Conservation (phyloP, 2,329 filamentous ascomycete genomes). For the Xylaria sp. region DNA sequence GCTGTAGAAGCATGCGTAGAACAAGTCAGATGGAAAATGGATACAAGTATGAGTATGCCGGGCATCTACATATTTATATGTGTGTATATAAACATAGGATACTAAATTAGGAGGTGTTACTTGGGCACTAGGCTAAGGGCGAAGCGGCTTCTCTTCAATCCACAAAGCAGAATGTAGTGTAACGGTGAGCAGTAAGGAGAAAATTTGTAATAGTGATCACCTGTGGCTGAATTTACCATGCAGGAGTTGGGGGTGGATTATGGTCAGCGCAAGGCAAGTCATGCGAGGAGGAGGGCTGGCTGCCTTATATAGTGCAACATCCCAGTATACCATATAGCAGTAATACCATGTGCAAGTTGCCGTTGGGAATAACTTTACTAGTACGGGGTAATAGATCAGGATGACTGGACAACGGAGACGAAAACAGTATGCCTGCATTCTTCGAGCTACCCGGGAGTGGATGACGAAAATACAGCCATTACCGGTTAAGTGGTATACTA, state of each 20-base stretch:
- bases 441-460: background rate
- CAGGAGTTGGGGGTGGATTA: conserved; percentile 2
- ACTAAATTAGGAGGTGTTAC: conserved; percentile 29
- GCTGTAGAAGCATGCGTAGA: conserved; percentile 38
- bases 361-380: background rate
- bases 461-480: background rate
- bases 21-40: conserved; percentile 37
- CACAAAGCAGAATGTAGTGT: conserved; percentile 30
- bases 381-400: background rate
- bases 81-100: conserved; percentile 39
- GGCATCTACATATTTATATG: conserved; percentile 44
- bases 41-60: conserved; percentile 39
- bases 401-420: conserved; percentile 9
- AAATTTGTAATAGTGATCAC: conserved; percentile 25
- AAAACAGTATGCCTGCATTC: background rate
- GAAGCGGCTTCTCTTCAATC: conserved; percentile 26
- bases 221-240: conserved; percentile 12
- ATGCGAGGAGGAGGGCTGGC: conserved; percentile 38
- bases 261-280: conserved; percentile 18
- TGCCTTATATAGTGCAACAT: conserved; percentile 11
- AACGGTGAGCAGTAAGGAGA: conserved; percentile 22
- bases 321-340: background rate
- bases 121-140: conserved; percentile 40
- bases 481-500: background rate
- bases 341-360: no score